Evolutionary conservation across 1,284 basidiomycete species (phyloP).

Genomic region (Irpex sp.): DNA sequence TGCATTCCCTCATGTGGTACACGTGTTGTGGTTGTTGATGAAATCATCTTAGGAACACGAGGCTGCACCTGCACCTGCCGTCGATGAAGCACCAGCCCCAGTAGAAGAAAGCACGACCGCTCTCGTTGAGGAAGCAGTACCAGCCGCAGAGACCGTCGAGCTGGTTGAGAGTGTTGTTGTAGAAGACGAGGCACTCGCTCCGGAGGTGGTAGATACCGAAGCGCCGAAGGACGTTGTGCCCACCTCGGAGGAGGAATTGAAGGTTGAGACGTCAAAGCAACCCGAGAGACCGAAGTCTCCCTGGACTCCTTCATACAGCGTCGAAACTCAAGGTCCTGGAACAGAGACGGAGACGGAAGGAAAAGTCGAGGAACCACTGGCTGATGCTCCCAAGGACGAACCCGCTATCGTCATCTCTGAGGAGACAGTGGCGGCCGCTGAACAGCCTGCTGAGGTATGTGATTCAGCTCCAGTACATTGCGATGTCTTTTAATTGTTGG

Average conservation of each 20-base stretch:
- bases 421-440: slow-evolving; percentile 11
- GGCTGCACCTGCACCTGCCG: too few species aligned
- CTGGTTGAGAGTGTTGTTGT: not conserved
- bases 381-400: slow-evolving; percentile 18
- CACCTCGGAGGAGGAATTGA: not conserved
- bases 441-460: not conserved
- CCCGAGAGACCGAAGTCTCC: slow-evolving; percentile 31
- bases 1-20: not conserved
- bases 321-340: slow-evolving; percentile 31
- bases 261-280: not conserved
- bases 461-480: not conserved
- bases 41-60: not conserved
- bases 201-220: not conserved
- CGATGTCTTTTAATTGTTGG: not conserved
- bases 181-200: too few species aligned
- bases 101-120: not conserved
- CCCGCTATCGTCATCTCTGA: slow-evolving; percentile 5
- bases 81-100: not conserved
- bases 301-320: slow-evolving; percentile 40
- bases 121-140: too few species aligned
- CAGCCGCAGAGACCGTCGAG: too few species aligned
- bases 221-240: not conserved
- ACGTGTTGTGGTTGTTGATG: not conserved
- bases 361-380: slow-evolving; percentile 19
- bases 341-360: slow-evolving; percentile 17